Evolutionary conservation across 805 yeast genomes (phyloP).

Genomic region (Hanseniaspora singularis): DNA sequence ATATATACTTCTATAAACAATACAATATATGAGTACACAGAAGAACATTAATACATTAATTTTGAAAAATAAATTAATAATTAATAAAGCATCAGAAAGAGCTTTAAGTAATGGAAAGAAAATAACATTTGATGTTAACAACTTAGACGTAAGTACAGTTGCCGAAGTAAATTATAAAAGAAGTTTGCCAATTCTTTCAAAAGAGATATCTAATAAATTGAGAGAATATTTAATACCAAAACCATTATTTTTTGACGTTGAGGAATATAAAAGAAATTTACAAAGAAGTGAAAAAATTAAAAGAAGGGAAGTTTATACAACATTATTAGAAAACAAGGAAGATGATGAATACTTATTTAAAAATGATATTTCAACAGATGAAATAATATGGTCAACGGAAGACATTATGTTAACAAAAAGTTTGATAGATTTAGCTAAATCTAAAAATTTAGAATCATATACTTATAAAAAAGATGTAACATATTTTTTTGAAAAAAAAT

Average conservation of each 20-base stretch:
- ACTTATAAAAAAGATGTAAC: neutral
- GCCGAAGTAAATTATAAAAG: neutral
- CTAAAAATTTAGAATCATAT: neutral
- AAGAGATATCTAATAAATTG: neutral
- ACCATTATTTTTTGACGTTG: neutral
- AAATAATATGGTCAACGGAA: neutral
- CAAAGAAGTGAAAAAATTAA: neutral
- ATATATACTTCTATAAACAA: no score
- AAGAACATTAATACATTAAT: no score
- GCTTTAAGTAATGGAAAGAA: neutral
- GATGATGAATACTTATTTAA: neutral
- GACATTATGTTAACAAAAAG: neutral
- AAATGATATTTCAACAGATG: neutral
- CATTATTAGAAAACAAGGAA: neutral
- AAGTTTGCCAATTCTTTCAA: conserved; percentile 1
- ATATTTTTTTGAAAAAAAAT: neutral
- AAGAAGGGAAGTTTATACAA: neutral
- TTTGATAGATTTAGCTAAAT: neutral
- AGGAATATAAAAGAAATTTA: neutral
- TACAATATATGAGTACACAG: no score
- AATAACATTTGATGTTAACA: neutral
- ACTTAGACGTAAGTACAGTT: neutral
- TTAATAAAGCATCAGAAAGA: neutral
- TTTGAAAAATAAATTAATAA: neutral
- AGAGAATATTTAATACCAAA: neutral